phyloP scores from a whole-genome alignment of 2,329 filamentous ascomycete genomes.

The Sporothrix mexicana region DNA sequence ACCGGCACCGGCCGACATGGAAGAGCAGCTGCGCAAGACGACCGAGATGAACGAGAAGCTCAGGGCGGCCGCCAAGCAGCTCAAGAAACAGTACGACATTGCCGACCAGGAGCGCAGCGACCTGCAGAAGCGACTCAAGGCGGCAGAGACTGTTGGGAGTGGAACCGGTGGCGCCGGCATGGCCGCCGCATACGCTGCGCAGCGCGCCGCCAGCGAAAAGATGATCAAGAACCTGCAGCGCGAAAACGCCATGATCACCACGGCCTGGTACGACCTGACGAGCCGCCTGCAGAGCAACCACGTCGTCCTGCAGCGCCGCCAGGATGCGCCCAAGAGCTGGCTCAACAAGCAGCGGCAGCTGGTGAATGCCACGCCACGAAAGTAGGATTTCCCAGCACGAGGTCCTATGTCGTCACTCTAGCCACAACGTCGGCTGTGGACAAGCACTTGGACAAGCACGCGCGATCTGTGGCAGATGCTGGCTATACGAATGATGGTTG shows the following conservation, averaged over 20 bases:
- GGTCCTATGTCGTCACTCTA: background rate
- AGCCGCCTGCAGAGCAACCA: constrained; percentile 82
- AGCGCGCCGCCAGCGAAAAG: constrained; percentile 58
- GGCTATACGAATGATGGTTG: background rate
- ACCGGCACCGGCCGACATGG: constrained; percentile 38
- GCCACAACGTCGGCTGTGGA: background rate
- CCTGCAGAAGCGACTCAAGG: constrained; percentile 61
- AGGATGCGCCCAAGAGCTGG: constrained; percentile 80
- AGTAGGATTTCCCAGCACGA: constrained; percentile 33
- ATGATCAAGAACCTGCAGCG: constrained; percentile 72
- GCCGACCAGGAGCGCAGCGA: constrained; percentile 63
- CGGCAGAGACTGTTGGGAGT: constrained; percentile 56
- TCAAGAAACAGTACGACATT: constrained; percentile 67
- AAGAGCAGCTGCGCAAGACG: constrained; percentile 49
- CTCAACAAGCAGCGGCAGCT: constrained; percentile 80
- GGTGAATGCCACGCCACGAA: constrained; percentile 56
- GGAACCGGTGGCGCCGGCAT: constrained; percentile 55
- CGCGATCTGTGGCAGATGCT: background rate
- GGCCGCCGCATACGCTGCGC: constrained; percentile 27
- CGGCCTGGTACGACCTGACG: constrained; percentile 86
- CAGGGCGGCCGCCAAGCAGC: constrained; percentile 58
- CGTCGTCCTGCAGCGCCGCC: constrained; percentile 75
- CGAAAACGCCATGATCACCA: constrained; percentile 78
- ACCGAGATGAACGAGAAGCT: constrained; percentile 65
- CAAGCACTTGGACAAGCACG: background rate